Evolutionary conservation across 139 green algal genomes (phyloP).

Genomic region (Volvox africanus): DNA sequence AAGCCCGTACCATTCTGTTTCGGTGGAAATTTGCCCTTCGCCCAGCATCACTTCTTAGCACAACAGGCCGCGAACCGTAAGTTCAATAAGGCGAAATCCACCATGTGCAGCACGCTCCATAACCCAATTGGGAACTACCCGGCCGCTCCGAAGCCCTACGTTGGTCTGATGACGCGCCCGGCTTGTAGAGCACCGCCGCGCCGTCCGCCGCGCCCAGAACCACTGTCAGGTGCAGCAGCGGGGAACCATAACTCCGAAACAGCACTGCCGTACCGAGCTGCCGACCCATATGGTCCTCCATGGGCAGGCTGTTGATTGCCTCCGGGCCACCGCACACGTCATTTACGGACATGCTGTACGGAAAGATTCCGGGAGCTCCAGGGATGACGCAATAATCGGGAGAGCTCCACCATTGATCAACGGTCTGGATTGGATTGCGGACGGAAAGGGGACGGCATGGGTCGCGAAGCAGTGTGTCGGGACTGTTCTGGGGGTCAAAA

Average conservation of each 20-base stretch:
- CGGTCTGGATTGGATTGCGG: not conserved
- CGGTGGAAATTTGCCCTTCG: too few relatives aligned
- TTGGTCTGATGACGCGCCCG: not conserved
- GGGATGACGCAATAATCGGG: not conserved
- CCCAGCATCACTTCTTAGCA: too few relatives aligned
- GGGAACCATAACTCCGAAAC: not conserved
- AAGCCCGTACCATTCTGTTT: too few relatives aligned
- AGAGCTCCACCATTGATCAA: conserved; percentile 12
- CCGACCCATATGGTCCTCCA: not conserved
- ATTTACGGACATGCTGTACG: not conserved
- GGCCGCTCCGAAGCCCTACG: not conserved
- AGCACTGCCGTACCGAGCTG: conserved; percentile 20
- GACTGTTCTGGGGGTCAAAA: too few relatives aligned
- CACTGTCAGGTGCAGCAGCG: conserved; percentile 16
- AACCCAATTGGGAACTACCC: too few relatives aligned
- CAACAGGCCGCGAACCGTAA: too few relatives aligned
- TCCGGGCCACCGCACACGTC: conserved; percentile 25
- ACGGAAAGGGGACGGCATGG: too few relatives aligned
- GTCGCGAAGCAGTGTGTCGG: too few relatives aligned
- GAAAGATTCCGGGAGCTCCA: not conserved
- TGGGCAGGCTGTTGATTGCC: conserved; percentile 13
- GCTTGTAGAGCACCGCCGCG: not conserved
- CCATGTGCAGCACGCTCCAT: too few relatives aligned
- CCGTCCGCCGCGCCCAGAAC: not conserved
- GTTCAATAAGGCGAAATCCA: too few relatives aligned